phyloP scores from a whole-genome alignment of 2,329 filamentous ascomycete genomes.

The Aaosphaeria arxii region DNA sequence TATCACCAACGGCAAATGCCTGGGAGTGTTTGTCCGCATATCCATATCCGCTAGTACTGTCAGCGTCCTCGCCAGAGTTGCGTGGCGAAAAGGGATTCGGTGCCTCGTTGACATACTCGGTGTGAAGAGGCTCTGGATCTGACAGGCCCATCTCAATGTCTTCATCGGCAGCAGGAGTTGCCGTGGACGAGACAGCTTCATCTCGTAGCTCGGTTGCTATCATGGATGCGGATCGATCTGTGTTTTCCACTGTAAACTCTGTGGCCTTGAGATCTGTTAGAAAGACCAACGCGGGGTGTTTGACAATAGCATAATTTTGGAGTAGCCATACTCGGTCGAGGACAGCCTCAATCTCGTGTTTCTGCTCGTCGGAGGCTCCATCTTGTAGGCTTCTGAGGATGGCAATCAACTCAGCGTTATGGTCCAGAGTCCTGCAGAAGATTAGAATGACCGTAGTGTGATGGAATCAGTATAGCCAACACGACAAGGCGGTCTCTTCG shows the following conservation, averaged over 20 bases:
- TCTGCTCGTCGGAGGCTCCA: constrained; percentile 7
- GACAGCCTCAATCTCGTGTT: constrained; percentile 13
- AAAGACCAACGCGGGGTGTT: not conserved
- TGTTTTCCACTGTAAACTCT: constrained; percentile 1
- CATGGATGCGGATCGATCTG: constrained; percentile 13
- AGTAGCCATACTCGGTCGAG: not conserved
- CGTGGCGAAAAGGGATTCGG: too few species aligned
- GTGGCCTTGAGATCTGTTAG: not conserved
- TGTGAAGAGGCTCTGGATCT: too few species aligned
- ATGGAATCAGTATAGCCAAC: constrained; percentile 13
- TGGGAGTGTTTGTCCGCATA: too few species aligned
- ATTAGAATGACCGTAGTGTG: not conserved
- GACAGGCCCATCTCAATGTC: too few species aligned
- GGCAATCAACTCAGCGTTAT: constrained; percentile 22
- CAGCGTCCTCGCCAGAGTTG: too few species aligned
- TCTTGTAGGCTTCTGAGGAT: constrained; percentile 7
- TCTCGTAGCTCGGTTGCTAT: too few species aligned
- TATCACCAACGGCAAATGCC: constrained; percentile 2
- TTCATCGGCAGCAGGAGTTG: too few species aligned
- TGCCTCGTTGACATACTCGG: too few species aligned
- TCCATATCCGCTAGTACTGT: too few species aligned
- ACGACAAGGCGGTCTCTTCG: constrained; percentile 34
- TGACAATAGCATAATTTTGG: not conserved
- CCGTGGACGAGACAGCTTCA: too few species aligned
- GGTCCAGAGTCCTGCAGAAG: not conserved